phyloP scores from a whole-genome alignment of 306 rosid species.

The Quercus robur region DNA sequence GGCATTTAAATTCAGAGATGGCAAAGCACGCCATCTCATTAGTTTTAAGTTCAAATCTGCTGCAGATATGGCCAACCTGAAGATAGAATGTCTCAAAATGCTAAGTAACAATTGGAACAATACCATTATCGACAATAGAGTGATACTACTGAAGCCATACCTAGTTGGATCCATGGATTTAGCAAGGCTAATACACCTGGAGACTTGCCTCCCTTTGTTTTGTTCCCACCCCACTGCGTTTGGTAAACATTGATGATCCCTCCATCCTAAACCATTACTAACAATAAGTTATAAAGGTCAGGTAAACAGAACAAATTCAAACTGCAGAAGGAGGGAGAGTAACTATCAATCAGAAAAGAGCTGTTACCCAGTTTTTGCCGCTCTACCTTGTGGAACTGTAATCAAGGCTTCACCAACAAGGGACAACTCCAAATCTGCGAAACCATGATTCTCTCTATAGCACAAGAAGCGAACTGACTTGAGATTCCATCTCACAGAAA shows the following conservation, averaged over 20 bases:
- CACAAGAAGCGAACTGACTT: slow-evolving; percentile 64
- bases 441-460: slow-evolving; percentile 95
- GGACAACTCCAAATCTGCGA: slow-evolving; percentile 75
- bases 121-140: neutral
- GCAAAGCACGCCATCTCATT: slow-evolving; percentile 99
- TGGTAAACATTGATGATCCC: slow-evolving; percentile 42
- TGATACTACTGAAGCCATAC: slow-evolving; percentile 26
- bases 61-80: slow-evolving; percentile 94
- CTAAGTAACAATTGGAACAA: slow-evolving; percentile 17
- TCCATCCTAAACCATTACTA: slow-evolving; percentile 45
- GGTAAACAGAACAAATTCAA: neutral
- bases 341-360: slow-evolving; percentile 15
- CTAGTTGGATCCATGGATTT: slow-evolving; percentile 95
- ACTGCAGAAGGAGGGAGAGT: neutral
- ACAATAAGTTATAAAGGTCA: slow-evolving; percentile 23
- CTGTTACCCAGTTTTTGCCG: slow-evolving; percentile 24
- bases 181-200: slow-evolving; percentile 82
- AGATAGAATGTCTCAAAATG: slow-evolving; percentile 11
- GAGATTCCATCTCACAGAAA: slow-evolving; percentile 74
- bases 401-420: slow-evolving; percentile 83
- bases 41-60: slow-evolving; percentile 97
- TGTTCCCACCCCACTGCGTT: slow-evolving; percentile 93
- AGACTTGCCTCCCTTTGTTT: slow-evolving; percentile 60
- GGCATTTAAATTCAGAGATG: slow-evolving; percentile 64
- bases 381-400: slow-evolving; percentile 62